phyloP scores from a whole-genome alignment of 2,329 filamentous ascomycete genomes.

The Sporothrix sp. region DNA sequence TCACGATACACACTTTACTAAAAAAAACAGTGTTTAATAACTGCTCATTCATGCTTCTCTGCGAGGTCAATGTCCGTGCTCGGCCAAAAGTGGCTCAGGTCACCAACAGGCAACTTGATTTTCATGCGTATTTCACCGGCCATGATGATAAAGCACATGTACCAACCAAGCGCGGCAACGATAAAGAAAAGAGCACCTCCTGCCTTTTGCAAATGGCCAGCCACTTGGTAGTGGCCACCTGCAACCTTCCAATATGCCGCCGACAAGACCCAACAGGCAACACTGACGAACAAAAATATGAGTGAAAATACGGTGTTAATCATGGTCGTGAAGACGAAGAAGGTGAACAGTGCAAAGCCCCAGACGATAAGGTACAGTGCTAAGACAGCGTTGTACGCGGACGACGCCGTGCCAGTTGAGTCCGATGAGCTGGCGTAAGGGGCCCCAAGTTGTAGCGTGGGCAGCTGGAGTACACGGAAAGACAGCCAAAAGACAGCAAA shows the following conservation, averaged over 20 bases:
- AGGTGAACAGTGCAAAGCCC: not conserved
- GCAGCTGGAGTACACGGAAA: not conserved
- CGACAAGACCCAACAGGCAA: not conserved
- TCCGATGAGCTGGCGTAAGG: not conserved
- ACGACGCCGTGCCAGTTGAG: not conserved
- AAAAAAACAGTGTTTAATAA: too few species aligned
- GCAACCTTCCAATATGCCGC: not conserved
- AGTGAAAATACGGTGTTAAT: not conserved
- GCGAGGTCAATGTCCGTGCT: not conserved
- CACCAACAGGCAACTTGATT: not conserved
- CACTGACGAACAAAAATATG: not conserved
- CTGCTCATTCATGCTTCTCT: not conserved
- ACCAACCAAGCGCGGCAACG: not conserved
- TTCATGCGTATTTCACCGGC: not conserved
- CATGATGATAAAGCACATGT: slow-evolving; percentile 1
- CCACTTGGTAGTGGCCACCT: not conserved
- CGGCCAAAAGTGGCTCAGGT: not conserved
- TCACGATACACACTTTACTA: too few species aligned
- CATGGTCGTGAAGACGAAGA: slow-evolving; percentile 1
- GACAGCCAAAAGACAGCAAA: slow-evolving; percentile 1
- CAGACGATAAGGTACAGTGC: not conserved
- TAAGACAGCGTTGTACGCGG: not conserved
- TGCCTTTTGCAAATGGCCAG: not conserved
- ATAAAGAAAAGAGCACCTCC: not conserved
- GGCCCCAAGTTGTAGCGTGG: not conserved